Percentiles rank a stretch among this genome's conserved stretches.
phyloP scores from a whole-genome alignment of 1,284 basidiomycete species.

The Kwoniella shivajii region DNA sequence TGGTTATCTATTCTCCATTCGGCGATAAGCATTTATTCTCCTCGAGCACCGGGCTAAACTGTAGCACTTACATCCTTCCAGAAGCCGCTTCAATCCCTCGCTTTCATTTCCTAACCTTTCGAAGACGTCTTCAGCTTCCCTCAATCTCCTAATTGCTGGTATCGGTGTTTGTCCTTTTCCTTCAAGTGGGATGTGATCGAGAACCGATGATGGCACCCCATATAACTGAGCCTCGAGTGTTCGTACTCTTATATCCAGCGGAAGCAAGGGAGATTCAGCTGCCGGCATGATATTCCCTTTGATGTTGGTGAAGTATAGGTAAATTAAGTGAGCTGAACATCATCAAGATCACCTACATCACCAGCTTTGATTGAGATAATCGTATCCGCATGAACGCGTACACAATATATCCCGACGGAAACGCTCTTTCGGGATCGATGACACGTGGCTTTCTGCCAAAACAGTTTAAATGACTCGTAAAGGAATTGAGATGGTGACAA shows the following conservation, averaged over 20 bases:
- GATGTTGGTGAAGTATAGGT: background rate
- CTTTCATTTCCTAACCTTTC: constrained; percentile 25
- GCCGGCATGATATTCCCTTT: background rate
- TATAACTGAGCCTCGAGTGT: constrained; percentile 42
- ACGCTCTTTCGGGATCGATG: too few species aligned
- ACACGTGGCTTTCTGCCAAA: too few species aligned
- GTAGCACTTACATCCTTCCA: constrained; percentile 37
- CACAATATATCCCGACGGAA: too few species aligned
- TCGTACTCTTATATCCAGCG: constrained; percentile 42
- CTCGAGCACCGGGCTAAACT: too few species aligned
- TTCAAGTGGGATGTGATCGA: background rate
- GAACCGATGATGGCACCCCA: constrained; percentile 25
- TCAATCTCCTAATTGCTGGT: constrained; percentile 14
- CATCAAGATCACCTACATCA: too few species aligned
- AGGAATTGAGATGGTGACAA: too few species aligned
- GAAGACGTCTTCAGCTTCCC: constrained; percentile 26
- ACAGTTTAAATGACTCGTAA: too few species aligned
- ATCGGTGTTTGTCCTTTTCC: background rate
- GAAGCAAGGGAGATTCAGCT: constrained; percentile 14
- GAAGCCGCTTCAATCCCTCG: constrained; percentile 41
- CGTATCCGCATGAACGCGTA: too few species aligned
- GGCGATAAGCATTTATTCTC: too few species aligned
- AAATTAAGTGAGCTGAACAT: too few species aligned
- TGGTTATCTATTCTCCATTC: constrained; percentile 27
- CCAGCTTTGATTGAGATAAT: too few species aligned